A percentile compares a stretch with the other conserved stretches of the same genome.
Evolutionary conservation across 768 basidiomycete species (phyloP).

Genomic region (Pholiota conissans): DNA sequence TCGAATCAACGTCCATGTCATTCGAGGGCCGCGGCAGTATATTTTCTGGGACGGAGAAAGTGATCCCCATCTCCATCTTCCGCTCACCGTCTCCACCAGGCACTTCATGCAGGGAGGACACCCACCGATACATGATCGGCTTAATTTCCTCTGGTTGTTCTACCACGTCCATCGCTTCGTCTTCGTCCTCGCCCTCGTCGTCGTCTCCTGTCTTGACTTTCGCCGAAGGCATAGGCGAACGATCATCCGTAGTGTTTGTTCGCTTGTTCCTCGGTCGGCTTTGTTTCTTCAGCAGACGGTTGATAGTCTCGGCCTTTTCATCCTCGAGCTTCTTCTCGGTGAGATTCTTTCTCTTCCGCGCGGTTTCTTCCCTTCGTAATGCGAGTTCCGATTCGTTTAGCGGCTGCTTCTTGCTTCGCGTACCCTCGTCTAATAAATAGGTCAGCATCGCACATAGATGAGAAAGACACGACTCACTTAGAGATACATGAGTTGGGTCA

Average conservation of each 20-base stretch:
- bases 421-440: constrained; percentile 22
- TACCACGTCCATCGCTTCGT: constrained; percentile 32
- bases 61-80: constrained; percentile 43
- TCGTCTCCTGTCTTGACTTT: constrained; percentile 28
- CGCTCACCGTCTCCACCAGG: constrained; percentile 15
- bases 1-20: constrained; percentile 6
- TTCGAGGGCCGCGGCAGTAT: constrained; percentile 7
- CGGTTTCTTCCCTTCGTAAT: constrained; percentile 75
- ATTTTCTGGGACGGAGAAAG: constrained; percentile 53
- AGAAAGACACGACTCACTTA: constrained; percentile 36
- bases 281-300: constrained; percentile 85
- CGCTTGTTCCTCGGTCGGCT: constrained; percentile 65
- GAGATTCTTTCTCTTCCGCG: constrained; percentile 77
- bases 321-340: constrained; percentile 84
- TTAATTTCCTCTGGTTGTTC: constrained; percentile 35
- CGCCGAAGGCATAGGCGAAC: constrained; percentile 28
- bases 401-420: constrained; percentile 58
- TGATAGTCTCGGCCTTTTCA: constrained; percentile 89
- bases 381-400: constrained; percentile 75
- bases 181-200: constrained; percentile 41
- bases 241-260: constrained; percentile 51
- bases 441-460: background rate
- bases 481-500: constrained; percentile 66
- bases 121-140: constrained; percentile 72
- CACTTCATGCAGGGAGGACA: constrained; percentile 51